Percentiles rank a stretch among this genome's conserved stretches.
phyloP scores from a whole-genome alignment of 2,329 filamentous ascomycete species.

The Dactylellina cionopaga region DNA sequence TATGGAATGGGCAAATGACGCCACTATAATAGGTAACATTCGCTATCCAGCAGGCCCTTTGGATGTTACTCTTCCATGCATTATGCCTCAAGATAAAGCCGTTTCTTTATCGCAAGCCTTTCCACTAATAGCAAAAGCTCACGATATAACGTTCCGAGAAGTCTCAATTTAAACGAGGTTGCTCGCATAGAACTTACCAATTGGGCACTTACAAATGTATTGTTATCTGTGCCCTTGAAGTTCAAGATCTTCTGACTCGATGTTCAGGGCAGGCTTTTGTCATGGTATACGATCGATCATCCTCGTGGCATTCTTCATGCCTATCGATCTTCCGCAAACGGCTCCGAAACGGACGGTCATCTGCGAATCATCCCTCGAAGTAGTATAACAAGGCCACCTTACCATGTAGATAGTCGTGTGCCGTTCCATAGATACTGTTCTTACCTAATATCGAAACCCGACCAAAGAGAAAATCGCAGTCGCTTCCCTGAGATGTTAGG shows the following conservation, averaged over 20 bases:
- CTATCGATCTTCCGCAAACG: slow-evolving; percentile 3
- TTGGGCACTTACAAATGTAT: slow-evolving; percentile 23
- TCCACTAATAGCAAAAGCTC: slow-evolving; percentile 8
- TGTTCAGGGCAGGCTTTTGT: background rate
- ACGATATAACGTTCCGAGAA: slow-evolving; percentile 17
- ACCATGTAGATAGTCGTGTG: slow-evolving; percentile 33
- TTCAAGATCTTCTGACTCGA: slow-evolving; percentile 29
- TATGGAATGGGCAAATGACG: slow-evolving; percentile 9
- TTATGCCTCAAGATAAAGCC: slow-evolving; percentile 19
- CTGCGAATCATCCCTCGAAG: slow-evolving; percentile 15
- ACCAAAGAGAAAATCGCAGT: background rate
- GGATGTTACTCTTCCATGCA: background rate
- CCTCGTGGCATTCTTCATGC: slow-evolving; percentile 25
- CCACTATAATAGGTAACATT: slow-evolving; percentile 29
- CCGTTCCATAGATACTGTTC: slow-evolving; percentile 33
- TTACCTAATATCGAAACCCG: slow-evolving; percentile 13
- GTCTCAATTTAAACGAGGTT: slow-evolving; percentile 11
- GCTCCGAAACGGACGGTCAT: slow-evolving; percentile 22
- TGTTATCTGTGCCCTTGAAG: slow-evolving; percentile 8
- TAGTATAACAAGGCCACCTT: slow-evolving; percentile 2
- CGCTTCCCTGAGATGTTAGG: too few species aligned
- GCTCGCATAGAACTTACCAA: slow-evolving; percentile 8
- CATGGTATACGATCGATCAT: slow-evolving; percentile 34
- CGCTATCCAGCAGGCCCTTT: background rate
- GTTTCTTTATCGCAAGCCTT: slow-evolving; percentile 37